Base-by-base conservation (phyloP, 345 rosid species). In the Syzygium aromaticum region DNA sequence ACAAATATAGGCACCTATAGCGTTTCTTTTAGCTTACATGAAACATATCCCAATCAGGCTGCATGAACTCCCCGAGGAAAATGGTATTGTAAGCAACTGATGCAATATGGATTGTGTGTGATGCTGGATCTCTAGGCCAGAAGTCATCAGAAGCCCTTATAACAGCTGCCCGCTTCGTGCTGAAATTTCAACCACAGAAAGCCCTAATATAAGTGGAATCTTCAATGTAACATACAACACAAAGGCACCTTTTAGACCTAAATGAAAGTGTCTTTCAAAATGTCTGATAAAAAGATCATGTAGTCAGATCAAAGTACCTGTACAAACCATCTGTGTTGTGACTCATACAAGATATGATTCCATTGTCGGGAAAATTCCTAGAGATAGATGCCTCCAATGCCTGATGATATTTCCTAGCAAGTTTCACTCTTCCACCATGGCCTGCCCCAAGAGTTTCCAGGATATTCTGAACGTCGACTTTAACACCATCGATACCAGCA, bases 381-480 rank as follows among this genome's bases (percentile, higher is more conserved):
- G 94, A 87, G 77, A 95, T 92, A 1, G 97, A 95, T 28, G 95
- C 95, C 87, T 95, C 97, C 27, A 94, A 80, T 86, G 95, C 97
- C 86, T 91, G 94, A 90, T 93, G 95, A 88, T 95, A 95, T 77
- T 92, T 93, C 85, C 95, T 91, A 27, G 97, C 90, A 84, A 94
- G 93, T 89, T 94, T 89, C 87, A 95, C 96, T 88, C 97, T 92
- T 88, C 97, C 96, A 17, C 96, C 94, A 11, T 94, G 91, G 64
- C 95, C 93, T 9, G 90, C 92, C 16, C 97, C 96, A 13, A 95
- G 95, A 73, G 96, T 93, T 90, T 94, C 96, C 1, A 96, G 93
- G 88, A 96, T 94, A 90, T 94, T 95, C 80, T 95, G 98, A 67
- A 94, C 98, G 86, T 95, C 98, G 38, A 96, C 98, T 91, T 96